These are phyloP conservation scores for Gleditsia sinensis DNA, from an alignment of 306 rosid species.

Conservation along the genomic window DNA sequence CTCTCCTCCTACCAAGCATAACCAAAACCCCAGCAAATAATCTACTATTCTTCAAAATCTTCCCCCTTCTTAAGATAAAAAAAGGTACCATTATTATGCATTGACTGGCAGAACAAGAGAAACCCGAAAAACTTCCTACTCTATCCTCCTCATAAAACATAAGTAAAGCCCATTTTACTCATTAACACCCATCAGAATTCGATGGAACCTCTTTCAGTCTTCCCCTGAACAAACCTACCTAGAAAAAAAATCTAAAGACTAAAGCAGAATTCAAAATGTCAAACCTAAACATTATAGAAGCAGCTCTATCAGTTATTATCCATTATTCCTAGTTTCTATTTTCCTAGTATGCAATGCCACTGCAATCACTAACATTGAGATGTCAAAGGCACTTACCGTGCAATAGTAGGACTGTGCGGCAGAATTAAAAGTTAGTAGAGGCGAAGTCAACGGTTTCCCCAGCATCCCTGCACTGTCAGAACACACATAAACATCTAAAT, in stretches of 20 bases:
- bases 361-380: neutral
- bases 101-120: conserved; percentile 14
- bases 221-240: neutral
- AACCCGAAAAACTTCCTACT: conserved; percentile 7
- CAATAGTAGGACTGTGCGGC: conserved; percentile 45
- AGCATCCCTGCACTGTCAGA: conserved; percentile 61
- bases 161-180: conserved; percentile 1
- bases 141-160: neutral
- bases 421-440: conserved; percentile 52
- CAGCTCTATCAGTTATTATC: neutral
- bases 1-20: conserved; percentile 15
- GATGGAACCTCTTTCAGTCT: neutral
- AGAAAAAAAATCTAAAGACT: neutral
- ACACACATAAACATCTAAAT: conserved; percentile 20
- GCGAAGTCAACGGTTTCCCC: conserved; percentile 57
- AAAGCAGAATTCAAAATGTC: neutral
- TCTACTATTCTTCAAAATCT: neutral
- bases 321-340: neutral
- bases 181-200: neutral
- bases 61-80: neutral
- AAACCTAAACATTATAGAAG: neutral
- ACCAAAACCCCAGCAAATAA: conserved; percentile 6
- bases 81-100: neutral
- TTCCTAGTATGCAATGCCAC: conserved; percentile 17
- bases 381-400: conserved; percentile 43